Conservation (phyloP, 345 rosid species). For the Sonneratia caseolaris region DNA sequence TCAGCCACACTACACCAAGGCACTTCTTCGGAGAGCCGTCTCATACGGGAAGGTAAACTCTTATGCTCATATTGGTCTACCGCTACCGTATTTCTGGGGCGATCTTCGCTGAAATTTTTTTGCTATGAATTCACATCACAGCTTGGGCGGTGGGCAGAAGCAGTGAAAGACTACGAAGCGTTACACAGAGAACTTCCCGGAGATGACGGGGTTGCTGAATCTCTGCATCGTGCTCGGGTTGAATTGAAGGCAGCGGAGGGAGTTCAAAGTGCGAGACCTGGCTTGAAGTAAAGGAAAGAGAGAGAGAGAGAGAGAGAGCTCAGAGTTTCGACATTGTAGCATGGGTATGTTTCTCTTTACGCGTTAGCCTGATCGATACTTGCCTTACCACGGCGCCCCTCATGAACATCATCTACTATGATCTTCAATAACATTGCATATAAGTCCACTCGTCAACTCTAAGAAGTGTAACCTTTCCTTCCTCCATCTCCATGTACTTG, state of each 20-base stretch:
- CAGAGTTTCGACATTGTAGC: no score
- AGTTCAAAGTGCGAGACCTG: slow-evolving; percentile 26
- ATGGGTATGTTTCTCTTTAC: background rate
- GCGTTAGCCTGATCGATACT: no score
- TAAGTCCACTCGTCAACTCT: background rate
- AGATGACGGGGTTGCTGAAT: slow-evolving; percentile 65
- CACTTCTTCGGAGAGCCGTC: slow-evolving; percentile 80
- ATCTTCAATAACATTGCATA: background rate
- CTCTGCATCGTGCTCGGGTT: slow-evolving; percentile 52
- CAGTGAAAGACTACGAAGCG: slow-evolving; percentile 73
- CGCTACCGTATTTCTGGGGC: background rate
- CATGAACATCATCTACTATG: background rate
- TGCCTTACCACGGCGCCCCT: background rate
- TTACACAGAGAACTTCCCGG: slow-evolving; percentile 75
- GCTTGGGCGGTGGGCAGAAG: slow-evolving; percentile 81
- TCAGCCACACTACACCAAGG: slow-evolving; percentile 71
- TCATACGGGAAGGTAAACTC: slow-evolving; percentile 71
- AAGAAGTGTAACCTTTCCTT: background rate
- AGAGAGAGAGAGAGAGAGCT: no score
- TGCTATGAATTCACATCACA: slow-evolving; percentile 17
- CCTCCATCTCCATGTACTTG: background rate
- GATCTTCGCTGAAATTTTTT: background rate
- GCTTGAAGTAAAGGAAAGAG: slow-evolving; percentile 41
- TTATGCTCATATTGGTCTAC: background rate
- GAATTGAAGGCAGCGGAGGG: slow-evolving; percentile 46